Evolutionary conservation across 106 monocot species (phyloP), one percentile per base, ranked within the genome.

Genomic region (Acorus gramineus): DNA sequence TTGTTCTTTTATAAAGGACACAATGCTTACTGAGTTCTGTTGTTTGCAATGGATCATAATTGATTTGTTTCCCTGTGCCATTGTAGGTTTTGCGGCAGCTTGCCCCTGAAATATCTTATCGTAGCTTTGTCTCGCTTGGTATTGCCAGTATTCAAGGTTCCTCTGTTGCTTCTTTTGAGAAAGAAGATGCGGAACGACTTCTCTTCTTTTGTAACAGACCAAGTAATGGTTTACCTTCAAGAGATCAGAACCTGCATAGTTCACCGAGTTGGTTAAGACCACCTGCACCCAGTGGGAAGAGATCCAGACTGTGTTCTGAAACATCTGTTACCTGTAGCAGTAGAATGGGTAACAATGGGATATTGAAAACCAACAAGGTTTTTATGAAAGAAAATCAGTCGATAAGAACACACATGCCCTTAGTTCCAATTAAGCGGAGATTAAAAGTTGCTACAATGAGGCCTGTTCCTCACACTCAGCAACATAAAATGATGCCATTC

Each of bases 81-180:
- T 28, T 28, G 3, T 64, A 93, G 93, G 85, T 93, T 61, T 61
- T 93, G 67, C 80, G 75, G 66, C 93, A 93, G 72, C 80, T 93
- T 14, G 89, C 93, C 57, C 85, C 85, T 13, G 83, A 85, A 68
- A 6, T 76, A 11, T 81, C 81, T 42, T 89, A 93, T 47, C 80
- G 82, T 44, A 89, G 85, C 62, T 80, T 93, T 63, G 85, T 89
- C 45, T 47, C 85, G 10, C 85, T 93, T 67, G 93, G 93, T 12
- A 78, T 93, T 68, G 89, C 89, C 65, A 74, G 88, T 56, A 76
- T 86, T 72, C 89, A 89, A 55, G 89, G 93, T 1, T 85, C 73
- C 54, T 73, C 89, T 6, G 89, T 93, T 55, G 88, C 93, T 59
- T 78, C 93, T 54, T 93, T 93, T 72, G 93, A 93, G 72, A 84